These are phyloP conservation scores for Solanum paucissectum DNA, from an alignment of 257 asterid species.

Conservation along the genomic window DNA sequence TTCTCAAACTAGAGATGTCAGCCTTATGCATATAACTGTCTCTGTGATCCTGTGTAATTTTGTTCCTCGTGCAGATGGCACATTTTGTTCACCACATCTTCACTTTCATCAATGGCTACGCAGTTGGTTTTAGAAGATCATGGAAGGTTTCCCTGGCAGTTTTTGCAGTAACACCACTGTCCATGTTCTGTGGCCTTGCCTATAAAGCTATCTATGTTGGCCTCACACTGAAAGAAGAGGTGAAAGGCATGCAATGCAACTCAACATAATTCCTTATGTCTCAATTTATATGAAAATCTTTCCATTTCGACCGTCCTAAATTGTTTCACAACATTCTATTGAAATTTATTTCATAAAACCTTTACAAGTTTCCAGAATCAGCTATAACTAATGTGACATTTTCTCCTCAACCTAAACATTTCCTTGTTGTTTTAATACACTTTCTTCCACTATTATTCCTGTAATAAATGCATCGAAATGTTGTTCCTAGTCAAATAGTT, in stretches of 20 bases:
- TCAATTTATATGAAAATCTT: not conserved
- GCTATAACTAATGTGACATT: not conserved
- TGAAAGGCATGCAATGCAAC: conserved; percentile 3
- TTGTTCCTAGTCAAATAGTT: not conserved
- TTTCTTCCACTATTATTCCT: not conserved
- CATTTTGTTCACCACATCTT: conserved; percentile 76
- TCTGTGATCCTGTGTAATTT: not conserved
- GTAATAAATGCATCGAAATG: not conserved
- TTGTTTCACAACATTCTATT: not conserved
- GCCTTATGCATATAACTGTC: not conserved
- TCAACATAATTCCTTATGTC: not conserved
- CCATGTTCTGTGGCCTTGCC: conserved; percentile 77
- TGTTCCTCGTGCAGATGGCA: conserved; percentile 48
- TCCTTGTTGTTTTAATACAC: not conserved
- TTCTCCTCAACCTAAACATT: not conserved
- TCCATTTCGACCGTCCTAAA: not conserved
- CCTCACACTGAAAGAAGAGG: conserved; percentile 79
- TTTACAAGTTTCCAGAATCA: not conserved
- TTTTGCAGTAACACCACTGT: conserved; percentile 74
- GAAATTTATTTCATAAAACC: not conserved
- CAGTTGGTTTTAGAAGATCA: conserved; percentile 56
- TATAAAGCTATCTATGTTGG: conserved; percentile 77
- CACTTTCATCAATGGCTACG: conserved; percentile 66
- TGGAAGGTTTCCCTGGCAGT: conserved; percentile 67
- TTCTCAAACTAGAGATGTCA: not conserved